phyloP scores from a whole-genome alignment of 495 filamentous ascomycete species.

The Daldinia bambusicola region DNA sequence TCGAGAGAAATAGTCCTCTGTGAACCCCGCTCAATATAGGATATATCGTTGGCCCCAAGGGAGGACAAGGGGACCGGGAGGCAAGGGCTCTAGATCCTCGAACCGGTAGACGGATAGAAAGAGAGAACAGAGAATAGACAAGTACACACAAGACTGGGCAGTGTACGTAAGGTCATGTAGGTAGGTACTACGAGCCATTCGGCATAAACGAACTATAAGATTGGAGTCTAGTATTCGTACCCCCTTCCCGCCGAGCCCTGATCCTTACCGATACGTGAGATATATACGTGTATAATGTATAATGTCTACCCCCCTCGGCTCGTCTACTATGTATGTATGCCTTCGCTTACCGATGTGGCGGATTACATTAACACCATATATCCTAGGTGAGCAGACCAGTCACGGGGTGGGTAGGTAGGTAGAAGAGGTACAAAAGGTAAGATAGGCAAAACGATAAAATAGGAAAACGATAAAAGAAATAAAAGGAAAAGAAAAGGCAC shows the following conservation, averaged over 20 bases:
- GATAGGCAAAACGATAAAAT: constrained; percentile 38
- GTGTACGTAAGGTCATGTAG: constrained; percentile 11
- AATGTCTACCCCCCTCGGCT: background rate
- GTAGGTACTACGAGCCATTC: constrained; percentile 24
- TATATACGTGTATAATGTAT: constrained; percentile 19
- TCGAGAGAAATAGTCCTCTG: constrained; percentile 42
- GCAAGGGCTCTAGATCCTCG: constrained; percentile 35
- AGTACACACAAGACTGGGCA: constrained; percentile 21
- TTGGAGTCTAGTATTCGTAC: constrained; percentile 20
- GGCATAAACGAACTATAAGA: constrained; percentile 31
- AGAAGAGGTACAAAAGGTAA: constrained; percentile 5
- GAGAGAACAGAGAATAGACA: constrained; percentile 10
- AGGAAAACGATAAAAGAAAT: constrained; percentile 19
- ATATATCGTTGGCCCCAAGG: constrained; percentile 45
- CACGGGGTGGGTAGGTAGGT: background rate
- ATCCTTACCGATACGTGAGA: constrained; percentile 27
- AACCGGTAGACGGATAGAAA: constrained; percentile 15
- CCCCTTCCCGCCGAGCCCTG: constrained; percentile 29
- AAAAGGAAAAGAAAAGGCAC: constrained; percentile 37
- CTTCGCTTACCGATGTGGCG: constrained; percentile 8
- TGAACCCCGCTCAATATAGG: constrained; percentile 57
- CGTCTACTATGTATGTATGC: background rate
- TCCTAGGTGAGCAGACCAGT: constrained; percentile 17
- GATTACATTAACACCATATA: background rate
- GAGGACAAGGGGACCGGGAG: constrained; percentile 40